These are phyloP conservation scores for Podaxis rugospora DNA, from an alignment of 768 basidiomycete genomes.

Conservation along the genomic window DNA sequence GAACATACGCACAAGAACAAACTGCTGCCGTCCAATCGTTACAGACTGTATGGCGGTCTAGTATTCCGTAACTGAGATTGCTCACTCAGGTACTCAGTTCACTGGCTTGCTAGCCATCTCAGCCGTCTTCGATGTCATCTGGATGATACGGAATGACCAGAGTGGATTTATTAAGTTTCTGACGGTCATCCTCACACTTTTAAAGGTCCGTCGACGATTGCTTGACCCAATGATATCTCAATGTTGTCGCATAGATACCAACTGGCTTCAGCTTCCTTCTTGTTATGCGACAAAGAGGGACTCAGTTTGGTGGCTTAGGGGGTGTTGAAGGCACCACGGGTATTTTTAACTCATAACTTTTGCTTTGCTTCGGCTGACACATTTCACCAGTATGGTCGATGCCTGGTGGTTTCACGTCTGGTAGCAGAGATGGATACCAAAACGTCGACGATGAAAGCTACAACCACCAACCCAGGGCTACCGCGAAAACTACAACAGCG, in stretches of 20 bases:
- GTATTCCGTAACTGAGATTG: not conserved
- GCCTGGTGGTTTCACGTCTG: slow-evolving; percentile 67
- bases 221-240: not conserved
- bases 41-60: slow-evolving; percentile 45
- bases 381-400: slow-evolving; percentile 64
- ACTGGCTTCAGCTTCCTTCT: slow-evolving; percentile 48
- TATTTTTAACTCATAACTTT: slow-evolving; percentile 20
- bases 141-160: slow-evolving; percentile 57
- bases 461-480: slow-evolving; percentile 23
- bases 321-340: slow-evolving; percentile 52
- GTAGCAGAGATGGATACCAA: slow-evolving; percentile 56
- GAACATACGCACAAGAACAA: slow-evolving; percentile 67
- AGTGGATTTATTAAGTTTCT: slow-evolving; percentile 52
- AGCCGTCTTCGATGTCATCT: slow-evolving; percentile 64
- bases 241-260: slow-evolving; percentile 42
- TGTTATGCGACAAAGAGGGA: slow-evolving; percentile 55
- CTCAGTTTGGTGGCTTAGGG: slow-evolving; percentile 47
- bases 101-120: slow-evolving; percentile 59
- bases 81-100: slow-evolving; percentile 41
- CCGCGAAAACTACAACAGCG: slow-evolving; percentile 17
- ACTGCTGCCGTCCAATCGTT: slow-evolving; percentile 60
- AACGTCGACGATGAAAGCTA: slow-evolving; percentile 50
- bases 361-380: slow-evolving; percentile 7
- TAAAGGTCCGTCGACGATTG: slow-evolving; percentile 42
- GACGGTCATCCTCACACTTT: slow-evolving; percentile 47